A percentile compares a stretch with the other conserved stretches of the same genome.
Evolutionary conservation across 768 basidiomycete genomes (phyloP).

Genomic region (Porpolomopsis calyptriformis): DNA sequence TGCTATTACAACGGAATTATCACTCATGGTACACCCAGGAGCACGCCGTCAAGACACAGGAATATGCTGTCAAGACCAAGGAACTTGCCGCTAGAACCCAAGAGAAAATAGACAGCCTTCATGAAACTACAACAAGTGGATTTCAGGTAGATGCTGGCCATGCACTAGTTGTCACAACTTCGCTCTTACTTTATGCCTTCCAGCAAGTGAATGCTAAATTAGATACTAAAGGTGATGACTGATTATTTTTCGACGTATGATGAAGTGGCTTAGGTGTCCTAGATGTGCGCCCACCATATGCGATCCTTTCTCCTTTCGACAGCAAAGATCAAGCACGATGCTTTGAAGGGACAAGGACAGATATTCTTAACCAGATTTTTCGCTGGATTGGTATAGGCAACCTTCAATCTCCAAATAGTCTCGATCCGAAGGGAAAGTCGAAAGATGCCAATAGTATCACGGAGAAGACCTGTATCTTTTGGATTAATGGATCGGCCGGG

Average conservation of each 20-base stretch:
- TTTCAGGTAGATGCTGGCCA: neutral
- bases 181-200: too few relatives aligned
- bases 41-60: neutral
- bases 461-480: neutral
- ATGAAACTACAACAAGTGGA: neutral
- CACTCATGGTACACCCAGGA: too few relatives aligned
- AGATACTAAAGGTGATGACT: neutral
- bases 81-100: neutral
- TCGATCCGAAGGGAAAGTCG: too few relatives aligned
- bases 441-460: neutral
- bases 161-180: too few relatives aligned
- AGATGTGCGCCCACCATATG: constrained; percentile 2
- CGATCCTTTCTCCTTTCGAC: constrained; percentile 1
- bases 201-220: neutral
- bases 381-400: constrained; percentile 3
- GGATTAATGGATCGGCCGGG: constrained; percentile 9
- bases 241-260: neutral
- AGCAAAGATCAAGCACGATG: constrained; percentile 2
- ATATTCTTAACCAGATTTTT: neutral
- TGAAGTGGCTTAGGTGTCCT: neutral
- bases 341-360: neutral
- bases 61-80: neutral
- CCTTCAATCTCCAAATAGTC: too few relatives aligned
- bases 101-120: neutral
- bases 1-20: neutral